Evolutionary conservation across 2,329 filamentous ascomycete species (phyloP).

Genomic region (Leptoxyphium fumago): DNA sequence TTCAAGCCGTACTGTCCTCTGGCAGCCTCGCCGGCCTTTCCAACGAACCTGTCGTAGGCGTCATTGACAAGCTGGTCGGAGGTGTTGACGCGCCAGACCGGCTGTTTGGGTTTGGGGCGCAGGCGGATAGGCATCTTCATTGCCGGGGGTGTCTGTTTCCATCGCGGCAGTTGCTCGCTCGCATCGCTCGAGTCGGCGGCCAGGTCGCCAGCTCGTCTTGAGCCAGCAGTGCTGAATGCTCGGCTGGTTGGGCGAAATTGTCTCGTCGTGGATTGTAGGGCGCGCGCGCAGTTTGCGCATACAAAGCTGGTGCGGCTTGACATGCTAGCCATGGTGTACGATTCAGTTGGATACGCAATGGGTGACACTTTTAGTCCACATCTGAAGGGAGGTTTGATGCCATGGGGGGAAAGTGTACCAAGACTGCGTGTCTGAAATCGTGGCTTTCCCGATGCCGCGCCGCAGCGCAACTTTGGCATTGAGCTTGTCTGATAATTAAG

Average conservation of each 20-base stretch:
- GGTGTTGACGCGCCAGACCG: slow-evolving; percentile 56
- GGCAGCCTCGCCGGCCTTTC: slow-evolving; percentile 22
- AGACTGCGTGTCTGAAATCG: too few species aligned
- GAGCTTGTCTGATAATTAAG: too few species aligned
- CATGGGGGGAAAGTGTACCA: too few species aligned
- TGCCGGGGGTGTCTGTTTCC: slow-evolving; percentile 33
- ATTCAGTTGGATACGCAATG: background rate
- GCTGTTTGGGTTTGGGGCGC: slow-evolving; percentile 42
- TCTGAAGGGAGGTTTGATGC: too few species aligned
- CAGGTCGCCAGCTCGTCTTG: slow-evolving; percentile 15
- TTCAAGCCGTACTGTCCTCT: slow-evolving; percentile 4
- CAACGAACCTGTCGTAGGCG: slow-evolving; percentile 65
- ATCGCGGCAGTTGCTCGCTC: slow-evolving; percentile 26
- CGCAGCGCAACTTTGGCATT: too few species aligned
- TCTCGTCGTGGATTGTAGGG: slow-evolving; percentile 6
- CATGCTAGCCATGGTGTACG: slow-evolving; percentile 6
- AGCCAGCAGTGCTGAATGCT: slow-evolving; percentile 12
- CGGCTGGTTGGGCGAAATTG: slow-evolving; percentile 3
- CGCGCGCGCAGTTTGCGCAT: slow-evolving; percentile 18
- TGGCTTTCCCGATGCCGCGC: too few species aligned
- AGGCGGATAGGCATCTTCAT: slow-evolving; percentile 37
- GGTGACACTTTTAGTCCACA: too few species aligned
- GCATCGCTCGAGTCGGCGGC: slow-evolving; percentile 5
- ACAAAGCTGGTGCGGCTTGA: slow-evolving; percentile 11
- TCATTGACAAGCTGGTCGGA: slow-evolving; percentile 60